Percentiles rank a stretch among this genome's conserved stretches.
Conservation (phyloP, 257 asterid species). For the Parsonsia alboflavescens region DNA sequence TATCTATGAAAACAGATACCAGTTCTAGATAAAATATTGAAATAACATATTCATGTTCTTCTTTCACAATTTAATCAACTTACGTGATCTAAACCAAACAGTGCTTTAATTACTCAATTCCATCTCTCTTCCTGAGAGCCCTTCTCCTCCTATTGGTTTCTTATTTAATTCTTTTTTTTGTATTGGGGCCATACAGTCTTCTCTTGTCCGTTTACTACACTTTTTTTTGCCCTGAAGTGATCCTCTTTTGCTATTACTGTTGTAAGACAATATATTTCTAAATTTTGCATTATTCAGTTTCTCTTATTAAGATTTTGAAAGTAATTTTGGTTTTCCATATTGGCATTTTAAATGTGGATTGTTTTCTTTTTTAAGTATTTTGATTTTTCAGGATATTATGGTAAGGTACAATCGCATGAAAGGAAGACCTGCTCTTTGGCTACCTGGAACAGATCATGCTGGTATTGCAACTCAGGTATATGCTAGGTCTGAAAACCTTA, state of each 20-base stretch:
- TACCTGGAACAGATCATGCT: conserved; percentile 99
- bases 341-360: neutral
- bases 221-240: neutral
- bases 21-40: neutral
- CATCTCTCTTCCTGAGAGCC: neutral
- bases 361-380: neutral
- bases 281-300: neutral
- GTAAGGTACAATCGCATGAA: conserved; percentile 89
- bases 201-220: neutral
- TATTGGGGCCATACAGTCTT: neutral
- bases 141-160: neutral
- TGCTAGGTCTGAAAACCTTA: conserved; percentile 23
- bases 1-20: neutral
- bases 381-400: conserved; percentile 74
- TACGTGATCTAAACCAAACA: neutral
- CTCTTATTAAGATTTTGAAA: neutral
- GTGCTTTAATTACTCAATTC: neutral
- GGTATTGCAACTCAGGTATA: conserved; percentile 98
- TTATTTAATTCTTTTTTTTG: neutral
- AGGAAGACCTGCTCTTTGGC: conserved; percentile 96
- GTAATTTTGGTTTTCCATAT: neutral
- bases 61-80: neutral
- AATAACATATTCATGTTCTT: neutral
- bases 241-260: neutral
- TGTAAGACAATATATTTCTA: neutral